Conservation (phyloP, 495 filamentous ascomycete genomes). For the Delitschia confertaspora region DNA sequence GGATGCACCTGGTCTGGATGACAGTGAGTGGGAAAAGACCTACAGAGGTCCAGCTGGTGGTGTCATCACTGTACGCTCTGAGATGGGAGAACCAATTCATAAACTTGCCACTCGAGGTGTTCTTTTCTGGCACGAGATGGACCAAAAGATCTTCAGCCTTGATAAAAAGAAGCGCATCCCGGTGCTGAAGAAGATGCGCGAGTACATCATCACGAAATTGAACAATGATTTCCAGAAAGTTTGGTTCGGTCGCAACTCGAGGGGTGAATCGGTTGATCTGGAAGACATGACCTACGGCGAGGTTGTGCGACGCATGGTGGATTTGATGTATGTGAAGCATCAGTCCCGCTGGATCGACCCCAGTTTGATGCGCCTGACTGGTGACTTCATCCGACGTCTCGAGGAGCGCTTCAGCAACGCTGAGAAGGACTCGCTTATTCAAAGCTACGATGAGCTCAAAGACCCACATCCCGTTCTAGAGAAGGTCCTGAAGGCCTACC, state of each 20-base stretch:
- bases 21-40: slow-evolving; percentile 90
- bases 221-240: slow-evolving; percentile 98
- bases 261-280: slow-evolving; percentile 76
- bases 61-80: slow-evolving; percentile 92
- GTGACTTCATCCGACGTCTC: slow-evolving; percentile 89
- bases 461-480: slow-evolving; percentile 69
- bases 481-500: slow-evolving; percentile 70
- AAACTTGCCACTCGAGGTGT: slow-evolving; percentile 95
- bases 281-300: slow-evolving; percentile 98
- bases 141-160: slow-evolving; percentile 91
- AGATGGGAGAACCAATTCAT: slow-evolving; percentile 99
- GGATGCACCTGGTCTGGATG: slow-evolving; percentile 79
- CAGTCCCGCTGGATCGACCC: slow-evolving; percentile 90
- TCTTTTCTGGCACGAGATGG: slow-evolving; percentile 94
- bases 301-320: slow-evolving; percentile 87
- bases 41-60: slow-evolving; percentile 89
- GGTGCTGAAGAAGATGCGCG: slow-evolving; percentile 82
- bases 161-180: slow-evolving; percentile 89
- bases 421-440: slow-evolving; percentile 66
- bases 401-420: slow-evolving; percentile 75
- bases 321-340: slow-evolving; percentile 92
- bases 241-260: slow-evolving; percentile 89
- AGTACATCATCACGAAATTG: slow-evolving; percentile 94
- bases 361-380: slow-evolving; percentile 70
- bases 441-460: slow-evolving; percentile 80